phyloP scores from a whole-genome alignment of 805 yeast species.

The Brettanomyces bruxellensis region DNA sequence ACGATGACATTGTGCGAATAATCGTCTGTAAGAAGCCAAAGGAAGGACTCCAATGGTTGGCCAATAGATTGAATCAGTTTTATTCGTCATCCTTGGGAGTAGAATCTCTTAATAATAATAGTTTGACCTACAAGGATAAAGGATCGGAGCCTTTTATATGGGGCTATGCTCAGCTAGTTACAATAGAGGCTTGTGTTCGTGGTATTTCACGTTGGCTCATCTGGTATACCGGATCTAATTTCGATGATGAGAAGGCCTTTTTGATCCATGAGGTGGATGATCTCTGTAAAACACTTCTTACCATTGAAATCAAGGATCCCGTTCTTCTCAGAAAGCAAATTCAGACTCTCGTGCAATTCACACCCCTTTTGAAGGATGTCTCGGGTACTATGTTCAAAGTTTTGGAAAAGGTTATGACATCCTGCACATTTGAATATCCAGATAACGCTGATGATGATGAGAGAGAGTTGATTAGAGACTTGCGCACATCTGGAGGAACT shows the following conservation, averaged over 20 bases:
- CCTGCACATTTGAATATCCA: constrained; percentile 79
- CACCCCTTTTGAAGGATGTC: constrained; percentile 77
- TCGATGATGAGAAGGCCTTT: constrained; percentile 43
- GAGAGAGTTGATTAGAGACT: constrained; percentile 72
- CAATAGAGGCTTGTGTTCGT: constrained; percentile 82
- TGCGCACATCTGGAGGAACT: constrained; percentile 88
- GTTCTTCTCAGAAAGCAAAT: constrained; percentile 73
- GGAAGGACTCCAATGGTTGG: constrained; percentile 76
- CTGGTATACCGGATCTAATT: constrained; percentile 64
- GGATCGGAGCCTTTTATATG: constrained; percentile 59
- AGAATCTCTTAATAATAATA: constrained; percentile 45
- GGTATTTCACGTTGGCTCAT: constrained; percentile 94
- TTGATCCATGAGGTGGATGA: constrained; percentile 51
- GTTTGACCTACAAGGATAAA: constrained; percentile 46
- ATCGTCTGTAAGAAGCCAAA: constrained; percentile 80
- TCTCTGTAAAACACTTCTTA: constrained; percentile 65
- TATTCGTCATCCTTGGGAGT: constrained; percentile 65
- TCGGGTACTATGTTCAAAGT: constrained; percentile 71
- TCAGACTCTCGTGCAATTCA: constrained; percentile 88
- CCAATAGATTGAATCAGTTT: constrained; percentile 58
- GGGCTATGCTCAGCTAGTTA: constrained; percentile 74
- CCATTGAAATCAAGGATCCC: constrained; percentile 72
- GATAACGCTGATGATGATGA: constrained; percentile 49
- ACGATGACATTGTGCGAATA: constrained; percentile 86
- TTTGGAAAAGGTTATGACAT: constrained; percentile 74